Percentiles rank a stretch among this genome's conserved stretches.
Evolutionary conservation across 2,329 filamentous ascomycete genomes (phyloP).

Genomic region (Fusarium sp.): DNA sequence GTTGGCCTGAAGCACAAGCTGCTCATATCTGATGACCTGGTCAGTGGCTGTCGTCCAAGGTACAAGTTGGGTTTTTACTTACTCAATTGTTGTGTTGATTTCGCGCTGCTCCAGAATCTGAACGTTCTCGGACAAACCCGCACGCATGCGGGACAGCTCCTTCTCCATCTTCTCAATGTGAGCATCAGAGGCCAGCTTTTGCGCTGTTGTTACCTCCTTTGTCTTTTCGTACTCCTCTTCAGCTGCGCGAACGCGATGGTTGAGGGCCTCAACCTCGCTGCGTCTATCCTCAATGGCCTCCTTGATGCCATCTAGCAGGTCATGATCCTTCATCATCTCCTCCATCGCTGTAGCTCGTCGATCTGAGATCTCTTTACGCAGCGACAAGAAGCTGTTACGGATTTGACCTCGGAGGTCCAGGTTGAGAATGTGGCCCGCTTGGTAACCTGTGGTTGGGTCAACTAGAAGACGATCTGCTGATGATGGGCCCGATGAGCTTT

Average conservation of each 20-base stretch:
- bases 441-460: slow-evolving; percentile 86
- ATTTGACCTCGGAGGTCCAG: slow-evolving; percentile 86
- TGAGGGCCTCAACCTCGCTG: slow-evolving; percentile 89
- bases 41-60: slow-evolving; percentile 18
- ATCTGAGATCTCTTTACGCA: slow-evolving; percentile 94
- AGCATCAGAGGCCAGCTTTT: slow-evolving; percentile 88
- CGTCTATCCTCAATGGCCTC: slow-evolving; percentile 97
- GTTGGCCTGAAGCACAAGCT: slow-evolving; percentile 85
- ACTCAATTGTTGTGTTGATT: slow-evolving; percentile 97
- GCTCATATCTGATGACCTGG: slow-evolving; percentile 75
- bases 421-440: slow-evolving; percentile 87
- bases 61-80: slow-evolving; percentile 52
- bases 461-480: slow-evolving; percentile 81
- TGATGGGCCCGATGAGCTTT: slow-evolving; percentile 54
- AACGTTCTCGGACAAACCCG: slow-evolving; percentile 83
- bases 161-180: slow-evolving; percentile 99
- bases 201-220: slow-evolving; percentile 84
- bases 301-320: slow-evolving; percentile 92
- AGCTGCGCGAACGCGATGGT: slow-evolving; percentile 86
- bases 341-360: slow-evolving; percentile 84
- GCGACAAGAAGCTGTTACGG: slow-evolving; percentile 78
- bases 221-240: slow-evolving; percentile 95
- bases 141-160: slow-evolving; percentile 92
- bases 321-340: slow-evolving; percentile 92
- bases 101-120: slow-evolving; percentile 94